These are phyloP conservation scores for Stereum hirsutum DNA, from an alignment of 1,284 basidiomycete species.

Conservation along the genomic window DNA sequence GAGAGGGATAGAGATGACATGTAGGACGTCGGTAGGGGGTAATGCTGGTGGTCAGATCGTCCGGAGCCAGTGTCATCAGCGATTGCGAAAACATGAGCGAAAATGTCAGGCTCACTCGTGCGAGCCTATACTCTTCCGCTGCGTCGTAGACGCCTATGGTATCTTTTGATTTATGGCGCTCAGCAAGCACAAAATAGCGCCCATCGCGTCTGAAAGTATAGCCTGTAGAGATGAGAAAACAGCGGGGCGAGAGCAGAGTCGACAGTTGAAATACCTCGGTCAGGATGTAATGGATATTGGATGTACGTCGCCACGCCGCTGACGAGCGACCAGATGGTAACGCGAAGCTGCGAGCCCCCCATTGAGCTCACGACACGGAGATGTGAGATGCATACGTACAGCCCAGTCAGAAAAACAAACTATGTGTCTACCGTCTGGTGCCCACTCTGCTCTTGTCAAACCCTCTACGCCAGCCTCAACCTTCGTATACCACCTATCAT, in stretches of 20 bases:
- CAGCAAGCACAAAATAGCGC: conserved; percentile 73
- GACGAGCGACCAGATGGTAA: conserved; percentile 73
- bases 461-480: conserved; percentile 80
- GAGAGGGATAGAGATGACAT: conserved; percentile 72
- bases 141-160: conserved; percentile 78
- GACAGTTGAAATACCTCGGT: conserved; percentile 41
- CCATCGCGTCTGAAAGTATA: conserved; percentile 75
- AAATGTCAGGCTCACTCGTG: conserved; percentile 45
- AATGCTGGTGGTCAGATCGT: conserved; percentile 45
- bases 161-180: conserved; percentile 82
- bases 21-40: conserved; percentile 69
- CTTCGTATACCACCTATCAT: conserved; percentile 63
- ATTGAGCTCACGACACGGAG: conserved; percentile 1
- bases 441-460: conserved; percentile 78
- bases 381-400: conserved; percentile 39
- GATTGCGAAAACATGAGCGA: conserved; percentile 2
- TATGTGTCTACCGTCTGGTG: conserved; percentile 68
- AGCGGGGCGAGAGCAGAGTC: not conserved
- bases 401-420: conserved; percentile 87
- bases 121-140: conserved; percentile 56
- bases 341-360: conserved; percentile 45
- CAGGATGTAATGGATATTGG: conserved; percentile 70
- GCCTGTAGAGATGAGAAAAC: conserved; percentile 30
- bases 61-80: not conserved
- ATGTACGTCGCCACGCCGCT: conserved; percentile 66